Conservation (phyloP, 768 basidiomycete genomes). For the Collybia sp. region DNA sequence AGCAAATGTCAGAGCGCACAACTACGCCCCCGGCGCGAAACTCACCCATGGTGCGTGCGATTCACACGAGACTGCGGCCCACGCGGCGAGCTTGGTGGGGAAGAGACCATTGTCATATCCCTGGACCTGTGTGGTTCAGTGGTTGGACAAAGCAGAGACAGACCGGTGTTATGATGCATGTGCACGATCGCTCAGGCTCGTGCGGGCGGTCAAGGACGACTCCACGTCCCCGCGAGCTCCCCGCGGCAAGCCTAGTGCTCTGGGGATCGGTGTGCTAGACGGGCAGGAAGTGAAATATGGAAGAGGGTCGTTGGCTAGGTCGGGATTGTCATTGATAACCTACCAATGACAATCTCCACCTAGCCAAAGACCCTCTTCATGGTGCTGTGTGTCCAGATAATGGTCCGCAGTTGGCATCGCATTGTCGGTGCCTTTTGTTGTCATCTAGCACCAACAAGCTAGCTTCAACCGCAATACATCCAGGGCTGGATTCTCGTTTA, state of each 20-base stretch:
- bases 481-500: no score
- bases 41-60: neutral
- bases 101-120: neutral
- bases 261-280: neutral
- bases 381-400: no score
- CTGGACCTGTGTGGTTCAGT: neutral
- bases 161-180: neutral
- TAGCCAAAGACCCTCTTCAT: no score
- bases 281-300: neutral
- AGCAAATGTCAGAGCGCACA: neutral
- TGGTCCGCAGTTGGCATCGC: no score
- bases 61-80: neutral
- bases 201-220: neutral
- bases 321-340: no score
- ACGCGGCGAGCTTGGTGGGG: neutral
- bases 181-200: neutral
- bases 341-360: no score
- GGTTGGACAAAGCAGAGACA: neutral
- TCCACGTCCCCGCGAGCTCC: no score
- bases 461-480: no score
- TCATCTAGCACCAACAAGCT: no score
- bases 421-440: no score
- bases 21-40: neutral
- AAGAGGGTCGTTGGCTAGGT: neutral
- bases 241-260: neutral